These are phyloP conservation scores for Parafenestella ontariensis DNA, from an alignment of 2,329 filamentous ascomycete genomes.

Conservation along the genomic window DNA sequence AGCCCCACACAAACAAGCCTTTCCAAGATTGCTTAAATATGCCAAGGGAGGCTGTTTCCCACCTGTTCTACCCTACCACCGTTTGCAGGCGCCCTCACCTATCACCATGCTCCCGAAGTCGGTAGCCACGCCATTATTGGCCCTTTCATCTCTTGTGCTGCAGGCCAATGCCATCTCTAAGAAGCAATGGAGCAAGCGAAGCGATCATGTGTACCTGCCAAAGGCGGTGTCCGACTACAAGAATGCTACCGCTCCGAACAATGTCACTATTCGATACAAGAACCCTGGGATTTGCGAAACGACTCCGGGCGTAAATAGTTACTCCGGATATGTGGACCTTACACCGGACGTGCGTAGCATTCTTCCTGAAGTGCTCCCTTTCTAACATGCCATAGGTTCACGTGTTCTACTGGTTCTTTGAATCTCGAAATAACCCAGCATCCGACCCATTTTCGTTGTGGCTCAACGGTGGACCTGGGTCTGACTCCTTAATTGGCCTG, in stretches of 20 bases:
- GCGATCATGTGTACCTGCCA: constrained; percentile 37
- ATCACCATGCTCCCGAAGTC: constrained; percentile 20
- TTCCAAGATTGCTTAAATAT: constrained; percentile 21
- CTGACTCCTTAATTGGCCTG: constrained; percentile 61
- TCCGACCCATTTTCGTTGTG: constrained; percentile 59
- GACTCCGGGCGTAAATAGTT: constrained; percentile 58
- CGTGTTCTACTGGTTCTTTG: constrained; percentile 60
- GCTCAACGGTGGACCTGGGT: constrained; percentile 62
- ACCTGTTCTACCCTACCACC: not conserved
- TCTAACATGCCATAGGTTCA: constrained; percentile 29
- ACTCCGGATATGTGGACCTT: constrained; percentile 54
- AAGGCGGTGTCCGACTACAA: constrained; percentile 54
- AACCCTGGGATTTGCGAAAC: constrained; percentile 62
- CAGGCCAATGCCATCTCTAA: constrained; percentile 24
- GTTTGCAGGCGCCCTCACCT: not conserved
- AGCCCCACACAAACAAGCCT: constrained; percentile 17
- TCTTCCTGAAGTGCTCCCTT: not conserved
- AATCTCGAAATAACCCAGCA: constrained; percentile 56
- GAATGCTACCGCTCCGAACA: constrained; percentile 54
- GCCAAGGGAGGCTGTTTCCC: constrained; percentile 10
- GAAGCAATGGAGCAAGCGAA: constrained; percentile 29
- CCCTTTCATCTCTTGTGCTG: constrained; percentile 17
- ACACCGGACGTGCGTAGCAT: constrained; percentile 28
- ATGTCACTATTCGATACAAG: constrained; percentile 59
- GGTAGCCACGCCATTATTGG: constrained; percentile 14